Base-by-base conservation (phyloP, 129 eudicot genomes). In the Artemisia argyi region DNA sequence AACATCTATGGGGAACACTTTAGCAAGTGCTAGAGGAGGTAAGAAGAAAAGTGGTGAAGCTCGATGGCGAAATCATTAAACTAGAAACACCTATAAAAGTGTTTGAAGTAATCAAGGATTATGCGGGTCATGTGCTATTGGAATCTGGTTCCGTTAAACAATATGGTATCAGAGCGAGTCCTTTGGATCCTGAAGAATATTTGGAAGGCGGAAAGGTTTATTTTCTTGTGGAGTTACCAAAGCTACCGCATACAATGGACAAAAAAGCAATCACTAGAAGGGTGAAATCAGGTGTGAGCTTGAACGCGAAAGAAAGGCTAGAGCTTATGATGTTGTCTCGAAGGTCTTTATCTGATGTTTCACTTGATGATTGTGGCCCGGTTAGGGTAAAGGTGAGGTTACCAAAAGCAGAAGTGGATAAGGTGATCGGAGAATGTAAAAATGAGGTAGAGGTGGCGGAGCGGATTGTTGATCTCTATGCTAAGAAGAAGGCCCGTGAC, bases 141-240 rank as follows among this genome's bases (percentile, higher is more conserved):
- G 96, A 92, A 66, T 83, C 91, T 0, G 77, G 79, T 10, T 24
- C 83, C 0, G 88, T 89, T 1, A 85, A 83, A 48, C 73, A 20
- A 59, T 87, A 66, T 30, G 92, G 96, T 1, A 71, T 92, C 4
- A 71, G 96, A 79, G 96, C 97, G 10, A 76, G 72, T 72, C 88
- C 88, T n/a, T 48, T 92, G 4, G 82, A 74, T 15, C 71, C 72
- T 0, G 82, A 74, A 7, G 66, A 83, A 32, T 80, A 62, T 44
- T 69, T 89, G 51, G 81, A 62, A 77, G 78, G 85, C 59, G 74
- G 78, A 22, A 86, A 81, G 69, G 51, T 85, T 16, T 89, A 89
- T 57, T 89, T 92, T 76, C 84, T 92, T 28, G 84, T 92, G 22
- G 85, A 89, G 49, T 68, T 92, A 61, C 97, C 97, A 3, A 79